A percentile compares a stretch with the other conserved stretches of the same genome.
Conservation (phyloP, 768 basidiomycete genomes). For the Termitomyces sp. region DNA sequence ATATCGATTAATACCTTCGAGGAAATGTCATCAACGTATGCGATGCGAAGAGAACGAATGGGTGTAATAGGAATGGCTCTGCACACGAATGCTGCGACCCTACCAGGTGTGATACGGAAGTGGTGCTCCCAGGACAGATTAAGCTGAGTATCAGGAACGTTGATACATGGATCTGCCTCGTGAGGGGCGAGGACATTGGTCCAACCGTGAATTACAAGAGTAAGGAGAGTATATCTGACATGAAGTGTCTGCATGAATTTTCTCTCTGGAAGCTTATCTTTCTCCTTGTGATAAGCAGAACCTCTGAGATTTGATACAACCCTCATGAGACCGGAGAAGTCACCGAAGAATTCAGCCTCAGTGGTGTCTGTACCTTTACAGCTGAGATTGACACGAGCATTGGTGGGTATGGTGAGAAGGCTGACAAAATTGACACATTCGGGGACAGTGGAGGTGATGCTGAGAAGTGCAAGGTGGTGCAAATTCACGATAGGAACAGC, state of each 20-base stretch:
- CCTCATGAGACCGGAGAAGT: constrained; percentile 16
- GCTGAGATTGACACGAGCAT: constrained; percentile 12
- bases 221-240: constrained; percentile 7
- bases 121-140: constrained; percentile 19
- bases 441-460: constrained; percentile 14
- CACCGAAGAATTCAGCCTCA: too few species aligned
- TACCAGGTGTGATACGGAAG: constrained; percentile 7
- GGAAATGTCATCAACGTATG: constrained; percentile 13
- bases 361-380: constrained; percentile 14
- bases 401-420: constrained; percentile 16
- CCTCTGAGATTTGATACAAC: constrained; percentile 8
- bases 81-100: constrained; percentile 17
- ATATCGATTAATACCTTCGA: constrained; percentile 16
- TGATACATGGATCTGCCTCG: neutral
- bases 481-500: constrained; percentile 16
- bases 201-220: constrained; percentile 14
- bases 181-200: neutral
- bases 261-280: constrained; percentile 3
- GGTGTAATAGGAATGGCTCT: constrained; percentile 18
- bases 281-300: constrained; percentile 1
- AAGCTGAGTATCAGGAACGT: constrained; percentile 14
- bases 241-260: constrained; percentile 11
- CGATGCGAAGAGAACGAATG: constrained; percentile 19
- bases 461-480: constrained; percentile 15
- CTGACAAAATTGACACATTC: constrained; percentile 21